Conservation (phyloP, 2,329 filamentous ascomycete species). For the Ceratocystis cacaofunesta region DNA sequence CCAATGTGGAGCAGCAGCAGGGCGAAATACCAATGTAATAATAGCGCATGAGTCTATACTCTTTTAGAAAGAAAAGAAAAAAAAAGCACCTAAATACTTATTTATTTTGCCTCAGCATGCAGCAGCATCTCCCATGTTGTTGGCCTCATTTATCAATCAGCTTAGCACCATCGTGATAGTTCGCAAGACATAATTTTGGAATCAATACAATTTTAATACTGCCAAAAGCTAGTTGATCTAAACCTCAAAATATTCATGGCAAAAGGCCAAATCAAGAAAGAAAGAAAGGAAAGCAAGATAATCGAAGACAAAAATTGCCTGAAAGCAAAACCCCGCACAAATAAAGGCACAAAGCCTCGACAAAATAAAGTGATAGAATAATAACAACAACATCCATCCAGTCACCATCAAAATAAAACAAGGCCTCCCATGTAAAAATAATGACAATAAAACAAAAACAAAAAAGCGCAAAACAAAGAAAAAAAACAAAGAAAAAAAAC, state of each 20-base stretch:
- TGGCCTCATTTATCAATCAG: background rate
- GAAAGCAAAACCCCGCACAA: background rate
- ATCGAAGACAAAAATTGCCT: background rate
- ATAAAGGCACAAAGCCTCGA: background rate
- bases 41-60: background rate
- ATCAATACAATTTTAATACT: background rate
- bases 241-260: background rate
- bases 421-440: background rate
- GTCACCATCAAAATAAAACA: background rate
- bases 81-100: background rate
- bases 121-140: too few relatives aligned
- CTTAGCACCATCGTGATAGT: background rate
- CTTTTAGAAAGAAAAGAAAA: background rate
- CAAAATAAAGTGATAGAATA: background rate
- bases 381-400: background rate
- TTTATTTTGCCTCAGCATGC: too few relatives aligned
- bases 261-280: background rate
- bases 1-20: background rate
- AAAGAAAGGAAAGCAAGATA: background rate
- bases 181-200: background rate
- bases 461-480: background rate
- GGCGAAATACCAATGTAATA: background rate
- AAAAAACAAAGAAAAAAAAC: background rate
- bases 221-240: background rate
- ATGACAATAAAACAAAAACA: background rate